Evolutionary conservation across 352 stramenopile species (phyloP).

Genomic region (Plasmopara muralis): DNA sequence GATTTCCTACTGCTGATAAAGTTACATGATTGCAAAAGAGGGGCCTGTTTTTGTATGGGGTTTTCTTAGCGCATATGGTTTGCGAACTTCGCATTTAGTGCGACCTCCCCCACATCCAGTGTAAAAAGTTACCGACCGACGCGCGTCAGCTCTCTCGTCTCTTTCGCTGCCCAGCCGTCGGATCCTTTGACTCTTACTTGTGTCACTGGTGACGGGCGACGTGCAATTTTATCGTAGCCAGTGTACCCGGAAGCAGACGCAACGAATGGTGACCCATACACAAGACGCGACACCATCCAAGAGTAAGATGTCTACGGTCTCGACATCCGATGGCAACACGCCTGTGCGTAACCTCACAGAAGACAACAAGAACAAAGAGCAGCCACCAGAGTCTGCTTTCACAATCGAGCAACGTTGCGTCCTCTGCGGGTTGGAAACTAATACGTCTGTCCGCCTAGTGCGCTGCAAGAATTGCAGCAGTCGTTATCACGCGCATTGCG

Average conservation of each 20-base stretch:
- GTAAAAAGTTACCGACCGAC: not conserved
- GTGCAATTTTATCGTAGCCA: not conserved
- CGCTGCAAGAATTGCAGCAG: slow-evolving; percentile 44
- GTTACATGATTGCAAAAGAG: too few relatives aligned
- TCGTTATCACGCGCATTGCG: slow-evolving; percentile 59
- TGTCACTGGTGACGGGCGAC: not conserved
- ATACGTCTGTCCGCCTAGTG: slow-evolving; percentile 32
- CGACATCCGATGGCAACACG: slow-evolving; percentile 11
- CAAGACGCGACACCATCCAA: slow-evolving; percentile 8
- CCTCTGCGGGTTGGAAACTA: slow-evolving; percentile 22
- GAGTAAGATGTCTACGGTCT: slow-evolving; percentile 1
- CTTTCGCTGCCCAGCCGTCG: not conserved
- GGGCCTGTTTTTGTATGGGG: too few relatives aligned
- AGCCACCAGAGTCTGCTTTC: not conserved
- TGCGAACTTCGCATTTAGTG: not conserved
- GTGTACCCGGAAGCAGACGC: not conserved
- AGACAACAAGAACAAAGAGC: slow-evolving; percentile 6
- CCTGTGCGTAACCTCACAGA: slow-evolving; percentile 2
- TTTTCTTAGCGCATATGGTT: too few relatives aligned
- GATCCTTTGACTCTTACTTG: not conserved
- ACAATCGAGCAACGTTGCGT: slow-evolving; percentile 15
- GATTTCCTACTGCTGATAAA: too few relatives aligned
- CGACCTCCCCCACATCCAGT: not conserved
- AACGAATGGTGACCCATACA: slow-evolving; percentile 15
- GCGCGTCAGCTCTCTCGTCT: not conserved